These are phyloP conservation scores for Lathyrus tuberosus DNA, from an alignment of 306 rosid genomes.

Conservation along the genomic window DNA sequence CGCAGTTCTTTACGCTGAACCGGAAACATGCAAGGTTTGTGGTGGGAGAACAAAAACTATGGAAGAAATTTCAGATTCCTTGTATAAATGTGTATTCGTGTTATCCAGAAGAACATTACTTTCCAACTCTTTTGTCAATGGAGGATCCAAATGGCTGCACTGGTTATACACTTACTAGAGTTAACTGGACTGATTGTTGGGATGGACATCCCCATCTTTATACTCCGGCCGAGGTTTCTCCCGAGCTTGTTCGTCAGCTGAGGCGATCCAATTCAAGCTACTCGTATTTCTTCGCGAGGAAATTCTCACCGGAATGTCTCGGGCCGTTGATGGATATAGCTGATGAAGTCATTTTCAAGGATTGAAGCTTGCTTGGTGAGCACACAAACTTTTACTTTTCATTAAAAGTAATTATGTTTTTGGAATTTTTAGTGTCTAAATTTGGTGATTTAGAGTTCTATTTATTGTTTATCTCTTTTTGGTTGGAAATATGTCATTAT, in stretches of 20 bases:
- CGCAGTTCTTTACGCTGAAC: slow-evolving; percentile 57
- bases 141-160: slow-evolving; percentile 56
- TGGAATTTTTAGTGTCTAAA: not conserved
- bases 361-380: slow-evolving; percentile 40
- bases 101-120: slow-evolving; percentile 74
- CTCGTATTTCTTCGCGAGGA: slow-evolving; percentile 57
- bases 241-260: slow-evolving; percentile 46
- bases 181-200: slow-evolving; percentile 69
- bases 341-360: slow-evolving; percentile 57
- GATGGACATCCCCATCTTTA: slow-evolving; percentile 68
- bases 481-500: not conserved
- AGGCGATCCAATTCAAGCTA: slow-evolving; percentile 56
- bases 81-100: slow-evolving; percentile 54
- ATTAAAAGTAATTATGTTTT: no score
- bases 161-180: slow-evolving; percentile 65
- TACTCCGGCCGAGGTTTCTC: slow-evolving; percentile 52
- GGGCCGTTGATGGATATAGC: slow-evolving; percentile 57
- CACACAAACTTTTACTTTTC: not conserved
- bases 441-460: not conserved
- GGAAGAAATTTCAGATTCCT: slow-evolving; percentile 64
- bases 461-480: not conserved
- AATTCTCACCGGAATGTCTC: slow-evolving; percentile 62
- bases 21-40: slow-evolving; percentile 54
- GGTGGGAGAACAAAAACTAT: slow-evolving; percentile 46
- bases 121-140: slow-evolving; percentile 69